Evolutionary conservation across 108 stramenopile species (phyloP), one percentile per base, ranked within the genome.

Genomic region (Skeletonema tropicum): DNA sequence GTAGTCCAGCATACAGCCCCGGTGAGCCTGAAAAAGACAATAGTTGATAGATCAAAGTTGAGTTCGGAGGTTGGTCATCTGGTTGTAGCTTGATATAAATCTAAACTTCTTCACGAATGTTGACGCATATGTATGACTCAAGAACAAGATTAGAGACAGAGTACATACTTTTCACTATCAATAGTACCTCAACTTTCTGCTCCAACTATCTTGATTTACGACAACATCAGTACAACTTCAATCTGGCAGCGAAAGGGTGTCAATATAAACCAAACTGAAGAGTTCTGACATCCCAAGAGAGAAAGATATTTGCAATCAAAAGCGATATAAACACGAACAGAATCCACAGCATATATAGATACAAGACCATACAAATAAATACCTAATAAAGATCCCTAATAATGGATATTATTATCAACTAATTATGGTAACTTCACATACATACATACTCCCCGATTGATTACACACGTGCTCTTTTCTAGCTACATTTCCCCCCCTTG

Each of bases 1-100:
- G 92, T 3, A 83, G 77, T 39, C 95, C 96, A 15, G 92, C 90
- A 0, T 90, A 85, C 66, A 68, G 63, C 21, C 92, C 90, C 4
- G 89, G 86, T 6, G 79, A 73, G 39, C 97, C 97, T 52, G 86
- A 30, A n/a, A 45, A 45, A 45, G 42, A 45, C 3, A n/a, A 45
- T n/a, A n/a, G 15, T 45, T 45, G 42, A 45, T 15, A 45, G 42
- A n/a, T n/a, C 15, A 10, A n/a, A 45, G 42, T 45, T 15, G 42
- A 3, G 42, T 45, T 45, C n/a, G n/a, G 38, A 11, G 38, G 2
- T 39, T 11, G 38, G 38, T 39, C 10, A 39, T 39, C 11, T 45
- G 14, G 14, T 45, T 45, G 14, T n/a, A 45, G 15, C 42, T 45
- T 45, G 15, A 45, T 15, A 45, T 45, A 45, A 45, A 14, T 45